Percentiles rank a stretch among this genome's conserved stretches.
Conservation (phyloP, 2,329 filamentous ascomycete species). For the Leptographium galeiforme region DNA sequence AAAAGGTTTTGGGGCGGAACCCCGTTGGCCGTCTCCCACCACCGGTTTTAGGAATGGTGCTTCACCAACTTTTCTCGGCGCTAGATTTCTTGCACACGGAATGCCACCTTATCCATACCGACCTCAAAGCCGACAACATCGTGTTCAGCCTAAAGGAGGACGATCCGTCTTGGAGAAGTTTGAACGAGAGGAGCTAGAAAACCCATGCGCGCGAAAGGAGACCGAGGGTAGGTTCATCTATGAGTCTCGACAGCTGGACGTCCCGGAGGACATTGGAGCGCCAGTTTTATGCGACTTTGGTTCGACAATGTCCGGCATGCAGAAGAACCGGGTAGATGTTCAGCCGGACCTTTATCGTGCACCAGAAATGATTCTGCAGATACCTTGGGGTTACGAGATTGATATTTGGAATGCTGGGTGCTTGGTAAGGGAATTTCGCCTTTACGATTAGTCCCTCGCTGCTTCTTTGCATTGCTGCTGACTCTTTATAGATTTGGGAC, state of each 20-base stretch:
- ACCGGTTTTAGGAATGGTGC: background rate
- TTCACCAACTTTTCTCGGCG: background rate
- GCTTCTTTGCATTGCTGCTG: no score
- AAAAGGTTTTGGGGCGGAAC: background rate
- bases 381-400: background rate
- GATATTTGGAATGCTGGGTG: slow-evolving; percentile 2
- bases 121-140: background rate
- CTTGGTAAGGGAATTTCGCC: background rate
- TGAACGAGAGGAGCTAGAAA: background rate
- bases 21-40: background rate
- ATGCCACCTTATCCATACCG: background rate
- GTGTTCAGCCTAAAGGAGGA: background rate
- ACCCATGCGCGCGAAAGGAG: background rate
- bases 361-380: background rate
- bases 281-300: background rate
- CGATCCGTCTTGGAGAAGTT: background rate
- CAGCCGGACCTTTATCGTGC: background rate
- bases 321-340: background rate
- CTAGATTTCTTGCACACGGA: background rate
- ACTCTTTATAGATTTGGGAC: no score
- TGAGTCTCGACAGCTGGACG: background rate
- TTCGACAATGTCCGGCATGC: background rate
- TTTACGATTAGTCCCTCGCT: background rate
- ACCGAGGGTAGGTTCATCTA: background rate
- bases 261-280: background rate